Evolutionary conservation across 306 rosid species (phyloP).

Genomic region (Inga leiocalycina): DNA sequence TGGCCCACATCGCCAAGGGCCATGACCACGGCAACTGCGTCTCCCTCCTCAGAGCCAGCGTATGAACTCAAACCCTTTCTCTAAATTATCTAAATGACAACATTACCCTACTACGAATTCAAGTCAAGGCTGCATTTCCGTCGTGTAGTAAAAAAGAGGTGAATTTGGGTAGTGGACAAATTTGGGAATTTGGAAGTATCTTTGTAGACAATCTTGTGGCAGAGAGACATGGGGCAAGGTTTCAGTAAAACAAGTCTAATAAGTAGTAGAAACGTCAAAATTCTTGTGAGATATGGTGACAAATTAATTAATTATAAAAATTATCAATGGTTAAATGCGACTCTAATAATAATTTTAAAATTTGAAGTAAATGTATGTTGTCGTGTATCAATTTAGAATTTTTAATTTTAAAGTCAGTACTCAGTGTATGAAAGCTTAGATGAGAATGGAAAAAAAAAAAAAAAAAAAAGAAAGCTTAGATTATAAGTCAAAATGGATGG

Average conservation of each 20-base stretch:
- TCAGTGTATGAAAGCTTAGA: background rate
- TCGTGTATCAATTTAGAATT: background rate
- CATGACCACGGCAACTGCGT: constrained; percentile 89
- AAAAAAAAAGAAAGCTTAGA: background rate
- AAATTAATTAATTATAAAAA: background rate
- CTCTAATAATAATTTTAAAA: too few relatives aligned
- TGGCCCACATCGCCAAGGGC: constrained; percentile 94
- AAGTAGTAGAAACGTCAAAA: background rate
- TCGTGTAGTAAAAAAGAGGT: constrained; percentile 16
- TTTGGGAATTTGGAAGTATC: constrained; percentile 57
- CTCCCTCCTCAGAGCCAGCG: constrained; percentile 84
- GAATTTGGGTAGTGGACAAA: constrained; percentile 39
- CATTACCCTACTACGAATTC: constrained; percentile 20
- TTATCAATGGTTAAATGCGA: background rate
- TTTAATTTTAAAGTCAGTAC: background rate
- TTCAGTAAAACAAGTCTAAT: constrained; percentile 11
- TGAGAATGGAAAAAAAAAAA: background rate
- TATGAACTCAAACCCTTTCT: constrained; percentile 25
- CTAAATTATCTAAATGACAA: constrained; percentile 9
- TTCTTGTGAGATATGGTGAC: background rate
- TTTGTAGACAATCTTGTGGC: constrained; percentile 32
- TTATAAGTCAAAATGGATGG: constrained; percentile 57
- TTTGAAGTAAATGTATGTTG: background rate
- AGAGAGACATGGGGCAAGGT: constrained; percentile 21
- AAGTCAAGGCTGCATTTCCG: constrained; percentile 23